These are phyloP conservation scores for Platanthera zijinensis DNA, from an alignment of 106 monocot genomes.

Conservation along the genomic window DNA sequence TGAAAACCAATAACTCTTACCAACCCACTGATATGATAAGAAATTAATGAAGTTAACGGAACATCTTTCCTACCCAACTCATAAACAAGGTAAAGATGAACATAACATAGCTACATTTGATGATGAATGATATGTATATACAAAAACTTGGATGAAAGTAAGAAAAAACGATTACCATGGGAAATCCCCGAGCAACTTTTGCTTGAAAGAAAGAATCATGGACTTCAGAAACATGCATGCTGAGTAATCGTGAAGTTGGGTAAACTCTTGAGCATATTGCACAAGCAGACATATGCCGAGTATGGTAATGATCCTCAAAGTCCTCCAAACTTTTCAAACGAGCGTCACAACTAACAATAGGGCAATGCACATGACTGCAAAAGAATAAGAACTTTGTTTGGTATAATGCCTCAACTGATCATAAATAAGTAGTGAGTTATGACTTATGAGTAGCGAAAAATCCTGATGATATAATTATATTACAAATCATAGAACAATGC, in stretches of 20 bases:
- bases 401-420: background rate
- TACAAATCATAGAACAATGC: background rate
- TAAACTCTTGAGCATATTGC: slow-evolving; percentile 79
- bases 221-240: slow-evolving; percentile 87
- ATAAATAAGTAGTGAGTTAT: background rate
- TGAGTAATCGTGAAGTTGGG: slow-evolving; percentile 76
- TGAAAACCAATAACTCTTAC: background rate
- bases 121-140: background rate
- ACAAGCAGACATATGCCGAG: slow-evolving; percentile 82
- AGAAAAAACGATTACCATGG: slow-evolving; percentile 48
- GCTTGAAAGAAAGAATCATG: slow-evolving; percentile 98
- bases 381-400: background rate
- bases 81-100: background rate
- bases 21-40: background rate
- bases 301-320: slow-evolving; percentile 88
- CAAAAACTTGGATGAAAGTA: background rate
- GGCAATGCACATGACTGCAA: slow-evolving; percentile 59
- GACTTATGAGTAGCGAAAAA: background rate
- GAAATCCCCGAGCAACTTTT: slow-evolving; percentile 90
- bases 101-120: background rate
- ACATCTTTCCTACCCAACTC: background rate
- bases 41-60: background rate
- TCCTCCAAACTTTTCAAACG: slow-evolving; percentile 63
- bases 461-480: background rate
- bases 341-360: slow-evolving; percentile 81